phyloP scores from a whole-genome alignment of 2,329 filamentous ascomycete genomes.

The Fusarium poae region DNA sequence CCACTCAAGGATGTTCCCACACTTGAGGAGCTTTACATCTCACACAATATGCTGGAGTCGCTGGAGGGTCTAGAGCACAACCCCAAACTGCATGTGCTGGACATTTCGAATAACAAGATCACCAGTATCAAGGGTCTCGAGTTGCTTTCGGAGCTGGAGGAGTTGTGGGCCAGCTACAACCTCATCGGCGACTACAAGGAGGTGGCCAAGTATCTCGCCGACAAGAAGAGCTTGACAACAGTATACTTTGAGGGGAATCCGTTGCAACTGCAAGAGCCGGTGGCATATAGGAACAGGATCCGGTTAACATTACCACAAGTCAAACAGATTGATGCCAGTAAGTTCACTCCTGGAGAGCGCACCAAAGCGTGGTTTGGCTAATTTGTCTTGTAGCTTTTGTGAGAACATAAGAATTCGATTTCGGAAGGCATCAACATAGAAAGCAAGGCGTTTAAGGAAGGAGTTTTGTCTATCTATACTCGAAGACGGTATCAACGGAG shows the following conservation, averaged over 20 bases:
- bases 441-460: conserved; percentile 45
- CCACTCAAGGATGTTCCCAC: conserved; percentile 79
- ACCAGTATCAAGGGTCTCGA: conserved; percentile 78
- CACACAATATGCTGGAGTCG: conserved; percentile 88
- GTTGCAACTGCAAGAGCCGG: conserved; percentile 81
- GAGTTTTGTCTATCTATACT: conserved; percentile 34
- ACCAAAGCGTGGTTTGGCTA: neutral
- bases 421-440: conserved; percentile 31
- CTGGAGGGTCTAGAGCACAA: conserved; percentile 79
- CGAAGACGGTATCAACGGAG: conserved; percentile 24
- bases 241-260: conserved; percentile 98
- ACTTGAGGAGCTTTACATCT: conserved; percentile 94
- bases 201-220: conserved; percentile 80
- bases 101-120: conserved; percentile 91
- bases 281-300: conserved; percentile 94
- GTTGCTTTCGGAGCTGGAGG: conserved; percentile 79
- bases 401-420: conserved; percentile 41
- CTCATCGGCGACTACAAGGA: conserved; percentile 83
- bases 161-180: conserved; percentile 96
- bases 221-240: conserved; percentile 85
- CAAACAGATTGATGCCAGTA: conserved; percentile 96
- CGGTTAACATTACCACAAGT: conserved; percentile 87
- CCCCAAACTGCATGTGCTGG: conserved; percentile 78
- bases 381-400: conserved; percentile 50
- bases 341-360: conserved; percentile 59